Conservation (phyloP, 75 land plant species). For the Sequoiadendron giganteum region DNA sequence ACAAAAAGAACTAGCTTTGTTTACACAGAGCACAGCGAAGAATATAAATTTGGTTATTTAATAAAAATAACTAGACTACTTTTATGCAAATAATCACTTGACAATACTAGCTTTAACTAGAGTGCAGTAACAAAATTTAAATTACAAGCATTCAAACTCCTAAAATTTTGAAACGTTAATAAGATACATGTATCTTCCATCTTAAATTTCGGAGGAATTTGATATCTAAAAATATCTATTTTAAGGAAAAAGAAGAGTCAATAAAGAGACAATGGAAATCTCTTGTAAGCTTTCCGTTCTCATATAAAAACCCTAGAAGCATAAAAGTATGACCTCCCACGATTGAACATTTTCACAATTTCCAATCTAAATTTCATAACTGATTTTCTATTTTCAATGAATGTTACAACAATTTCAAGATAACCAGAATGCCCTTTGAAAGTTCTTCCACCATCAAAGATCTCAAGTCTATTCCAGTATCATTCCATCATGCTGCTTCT, state of each 20-base stretch:
- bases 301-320: not conserved
- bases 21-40: not conserved
- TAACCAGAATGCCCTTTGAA: too few relatives aligned
- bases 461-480: too few relatives aligned
- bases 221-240: too few relatives aligned
- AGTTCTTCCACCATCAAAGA: too few relatives aligned
- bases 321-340: not conserved
- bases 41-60: not conserved
- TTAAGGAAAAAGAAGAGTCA: too few relatives aligned
- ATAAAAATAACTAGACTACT: not conserved
- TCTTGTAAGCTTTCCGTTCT: not conserved
- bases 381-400: not conserved
- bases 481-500: too few relatives aligned
- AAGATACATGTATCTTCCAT: not conserved
- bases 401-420: not conserved
- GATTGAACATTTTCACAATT: not conserved
- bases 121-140: not conserved
- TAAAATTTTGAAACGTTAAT: not conserved
- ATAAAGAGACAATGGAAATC: not conserved
- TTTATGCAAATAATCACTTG: not conserved
- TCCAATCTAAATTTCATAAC: not conserved
- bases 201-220: too few relatives aligned
- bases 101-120: not conserved
- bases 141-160: not conserved
- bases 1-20: not conserved